Evolutionary conservation across 306 rosid species (phyloP), one percentile per base, ranked within the genome.

Genomic region (Bauhinia variegata): DNA sequence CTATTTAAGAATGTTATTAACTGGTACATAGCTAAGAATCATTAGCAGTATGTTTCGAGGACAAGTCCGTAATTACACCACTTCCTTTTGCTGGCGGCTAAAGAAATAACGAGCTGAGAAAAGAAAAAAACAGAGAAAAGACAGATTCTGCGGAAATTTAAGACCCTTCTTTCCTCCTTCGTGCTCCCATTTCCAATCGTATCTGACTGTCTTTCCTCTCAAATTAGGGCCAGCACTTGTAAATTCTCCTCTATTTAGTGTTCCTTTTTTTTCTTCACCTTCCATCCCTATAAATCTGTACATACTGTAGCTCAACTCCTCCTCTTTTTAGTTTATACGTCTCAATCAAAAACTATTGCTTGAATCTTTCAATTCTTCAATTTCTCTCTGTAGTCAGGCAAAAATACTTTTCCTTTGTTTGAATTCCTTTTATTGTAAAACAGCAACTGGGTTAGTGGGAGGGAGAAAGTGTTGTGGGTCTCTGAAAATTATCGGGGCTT

Each of bases 181-280:
- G 43, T 9, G 12, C 17, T 64, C 50, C 56, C 52, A 13, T 66
- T 74, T 70, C 71, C 31, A 9, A 56, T 28, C 89, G 73, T 83
- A 68, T 86, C 83, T 80, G 86, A 79, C 84, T 64, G 60, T 75
- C 76, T 76, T 28, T 71, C 75, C 67, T 74, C 17, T 11, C 14
- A 58, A 57, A 19, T 54, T 55, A 63, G 80, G 32, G 60, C 59
- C 60, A 47, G 31, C 51, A 7, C 42, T 72, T 72, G 83, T 70
- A 70, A 80, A 57, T 76, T 76, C 71, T 46, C 43, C 70, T 65
- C 70, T 41, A 18, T 41, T 62, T 31, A 68, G 58, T 55, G 15
- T 31, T 62, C 60, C 13, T 33, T 34, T 23, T 67, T 34, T 15
- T 33, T 34, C 4, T 49, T 12, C 38, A 11, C 30, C 17, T 57